Percentiles rank a stretch among this genome's conserved stretches.
Evolutionary conservation across 805 yeast species (phyloP).

Genomic region (Candida stauntonica): DNA sequence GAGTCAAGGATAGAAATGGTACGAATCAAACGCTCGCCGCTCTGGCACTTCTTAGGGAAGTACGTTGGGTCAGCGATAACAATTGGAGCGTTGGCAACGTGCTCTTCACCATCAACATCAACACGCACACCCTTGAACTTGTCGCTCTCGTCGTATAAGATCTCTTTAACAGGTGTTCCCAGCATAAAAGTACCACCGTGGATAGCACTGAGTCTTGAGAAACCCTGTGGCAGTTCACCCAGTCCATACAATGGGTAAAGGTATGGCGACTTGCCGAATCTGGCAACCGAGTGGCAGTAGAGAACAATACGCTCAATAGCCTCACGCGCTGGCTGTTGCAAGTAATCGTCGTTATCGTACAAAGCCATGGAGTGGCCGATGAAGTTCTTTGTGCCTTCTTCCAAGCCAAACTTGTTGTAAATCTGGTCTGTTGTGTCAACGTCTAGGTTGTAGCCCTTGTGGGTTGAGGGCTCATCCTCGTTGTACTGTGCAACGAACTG

Average conservation of each 20-base stretch:
- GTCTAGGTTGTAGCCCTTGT: constrained; percentile 83
- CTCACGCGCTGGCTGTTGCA: constrained; percentile 86
- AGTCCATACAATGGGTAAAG: constrained; percentile 93
- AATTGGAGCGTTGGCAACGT: constrained; percentile 79
- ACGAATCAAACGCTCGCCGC: constrained; percentile 36
- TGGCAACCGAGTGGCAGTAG: constrained; percentile 86
- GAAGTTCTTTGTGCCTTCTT: constrained; percentile 89
- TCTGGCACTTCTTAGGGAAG: constrained; percentile 62
- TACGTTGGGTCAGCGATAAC: constrained; percentile 98
- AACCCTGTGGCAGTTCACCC: constrained; percentile 98
- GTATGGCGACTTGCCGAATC: constrained; percentile 95
- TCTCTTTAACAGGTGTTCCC: constrained; percentile 91
- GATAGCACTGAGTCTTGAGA: constrained; percentile 93
- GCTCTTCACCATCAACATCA: constrained; percentile 60
- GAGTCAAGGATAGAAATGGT: constrained; percentile 82
- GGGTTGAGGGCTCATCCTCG: constrained; percentile 75
- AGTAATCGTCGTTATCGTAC: constrained; percentile 88
- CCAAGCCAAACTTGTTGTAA: constrained; percentile 84
- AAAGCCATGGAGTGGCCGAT: constrained; percentile 99
- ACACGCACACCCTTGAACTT: constrained; percentile 84
- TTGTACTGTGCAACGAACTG: constrained; percentile 81
- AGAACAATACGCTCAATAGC: constrained; percentile 81
- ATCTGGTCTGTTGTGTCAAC: constrained; percentile 87
- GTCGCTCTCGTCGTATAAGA: constrained; percentile 66
- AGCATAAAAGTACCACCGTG: constrained; percentile 99